Evolutionary conservation across 805 yeast species (phyloP).

Genomic region (Zygotorulaspora chibaensis): DNA sequence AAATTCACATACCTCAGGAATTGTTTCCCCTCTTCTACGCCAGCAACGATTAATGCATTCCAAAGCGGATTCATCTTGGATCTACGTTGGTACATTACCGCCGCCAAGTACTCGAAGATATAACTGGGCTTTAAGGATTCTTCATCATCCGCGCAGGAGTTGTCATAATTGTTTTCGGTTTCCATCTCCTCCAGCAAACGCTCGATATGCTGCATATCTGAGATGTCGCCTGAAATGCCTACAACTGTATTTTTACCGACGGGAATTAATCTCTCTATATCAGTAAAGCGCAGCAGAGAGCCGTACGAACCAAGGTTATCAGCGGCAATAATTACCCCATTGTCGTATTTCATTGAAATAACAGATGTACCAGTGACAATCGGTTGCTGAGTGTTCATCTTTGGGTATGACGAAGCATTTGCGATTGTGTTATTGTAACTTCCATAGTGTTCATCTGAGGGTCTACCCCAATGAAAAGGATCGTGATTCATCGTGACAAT

Average conservation of each 20-base stretch:
- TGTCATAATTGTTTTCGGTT: conserved; percentile 74
- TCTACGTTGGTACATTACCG: conserved; percentile 82
- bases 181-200: conserved; percentile 73
- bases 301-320: conserved; percentile 94
- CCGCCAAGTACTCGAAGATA: conserved; percentile 80
- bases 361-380: conserved; percentile 96
- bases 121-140: conserved; percentile 75
- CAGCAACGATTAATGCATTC: conserved; percentile 92
- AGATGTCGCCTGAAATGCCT: conserved; percentile 90
- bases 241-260: conserved; percentile 87
- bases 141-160: conserved; percentile 42
- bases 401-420: conserved; percentile 61
- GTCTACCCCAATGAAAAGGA: conserved; percentile 95
- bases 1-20: conserved; percentile 84
- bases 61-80: conserved; percentile 93
- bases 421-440: conserved; percentile 71
- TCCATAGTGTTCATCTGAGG: conserved; percentile 78
- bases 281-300: conserved; percentile 78
- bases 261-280: conserved; percentile 76
- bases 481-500: conserved; percentile 75
- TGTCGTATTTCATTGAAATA: conserved; percentile 80
- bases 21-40: conserved; percentile 67
- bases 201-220: conserved; percentile 84
- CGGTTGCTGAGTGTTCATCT: conserved; percentile 87
- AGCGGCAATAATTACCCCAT: conserved; percentile 92